Percentiles rank a stretch among this genome's conserved stretches.
Conservation (phyloP, 164 flowering plant genomes). For the Cinnamomum chago region DNA sequence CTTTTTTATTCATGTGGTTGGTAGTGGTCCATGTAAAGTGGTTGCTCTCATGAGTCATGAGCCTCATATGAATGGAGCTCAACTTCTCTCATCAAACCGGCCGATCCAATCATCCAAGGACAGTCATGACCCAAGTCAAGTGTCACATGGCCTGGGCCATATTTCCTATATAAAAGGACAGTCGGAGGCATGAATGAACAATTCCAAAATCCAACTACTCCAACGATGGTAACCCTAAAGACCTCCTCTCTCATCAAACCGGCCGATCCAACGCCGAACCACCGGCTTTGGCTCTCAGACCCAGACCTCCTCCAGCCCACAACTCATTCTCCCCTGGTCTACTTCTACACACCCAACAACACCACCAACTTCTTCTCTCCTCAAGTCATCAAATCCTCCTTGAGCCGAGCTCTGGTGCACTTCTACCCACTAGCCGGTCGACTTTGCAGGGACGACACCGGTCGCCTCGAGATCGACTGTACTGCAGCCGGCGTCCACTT, state of each 20-base stretch:
- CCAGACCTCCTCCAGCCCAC: conserved; percentile 8
- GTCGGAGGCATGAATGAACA: background rate
- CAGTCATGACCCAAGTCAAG: too few species aligned
- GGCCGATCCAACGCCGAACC: conserved; percentile 9
- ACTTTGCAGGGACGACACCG: conserved; percentile 14
- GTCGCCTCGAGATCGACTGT: conserved; percentile 44
- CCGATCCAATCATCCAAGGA: too few species aligned
- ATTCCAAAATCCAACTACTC: background rate
- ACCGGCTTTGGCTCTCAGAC: conserved; percentile 11
- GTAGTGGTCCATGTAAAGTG: too few species aligned
- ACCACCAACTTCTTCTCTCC: background rate
- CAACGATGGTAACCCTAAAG: conserved; percentile 4
- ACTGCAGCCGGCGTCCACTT: conserved; percentile 34
- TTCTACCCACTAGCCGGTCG: conserved; percentile 55
- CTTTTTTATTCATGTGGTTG: too few species aligned
- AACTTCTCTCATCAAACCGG: too few species aligned
- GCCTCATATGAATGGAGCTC: too few species aligned
- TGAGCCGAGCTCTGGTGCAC: conserved; percentile 25
- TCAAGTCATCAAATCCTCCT: conserved; percentile 20
- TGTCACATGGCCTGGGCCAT: background rate
- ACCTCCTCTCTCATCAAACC: conserved; percentile 12
- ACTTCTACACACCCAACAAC: conserved; percentile 20
- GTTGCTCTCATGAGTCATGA: too few species aligned
- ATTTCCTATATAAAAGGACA: background rate
- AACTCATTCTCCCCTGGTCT: conserved; percentile 15